Conservation (phyloP, 2,329 filamentous ascomycete species). For the Colletotrichum tabaci region DNA sequence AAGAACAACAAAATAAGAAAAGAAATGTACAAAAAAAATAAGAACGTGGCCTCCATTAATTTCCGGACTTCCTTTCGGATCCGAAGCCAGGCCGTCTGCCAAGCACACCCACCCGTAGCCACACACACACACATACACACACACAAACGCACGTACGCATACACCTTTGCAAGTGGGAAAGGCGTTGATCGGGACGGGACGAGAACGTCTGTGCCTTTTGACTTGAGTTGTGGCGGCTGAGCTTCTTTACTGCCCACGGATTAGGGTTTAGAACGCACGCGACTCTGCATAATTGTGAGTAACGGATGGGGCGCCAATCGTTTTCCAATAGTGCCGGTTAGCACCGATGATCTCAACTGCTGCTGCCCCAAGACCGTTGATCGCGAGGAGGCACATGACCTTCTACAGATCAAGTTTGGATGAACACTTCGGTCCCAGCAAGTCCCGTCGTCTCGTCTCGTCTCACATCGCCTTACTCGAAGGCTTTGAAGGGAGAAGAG, state of each 20-base stretch:
- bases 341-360: constrained; percentile 5
- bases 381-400: background rate
- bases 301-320: constrained; percentile 5
- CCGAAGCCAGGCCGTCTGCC: background rate
- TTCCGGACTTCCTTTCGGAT: constrained; percentile 7
- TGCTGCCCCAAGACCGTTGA: background rate
- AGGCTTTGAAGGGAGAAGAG: no score
- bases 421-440: constrained; percentile 3
- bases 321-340: background rate
- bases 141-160: background rate
- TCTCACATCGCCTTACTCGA: no score
- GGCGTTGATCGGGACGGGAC: constrained; percentile 27
- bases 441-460: background rate
- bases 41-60: background rate
- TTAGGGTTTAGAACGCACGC: background rate
- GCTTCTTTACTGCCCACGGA: background rate
- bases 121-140: background rate
- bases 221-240: background rate
- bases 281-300: background rate
- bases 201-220: constrained; percentile 28
- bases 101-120: background rate
- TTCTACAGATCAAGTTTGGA: constrained; percentile 7
- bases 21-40: background rate
- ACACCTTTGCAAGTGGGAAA: background rate
- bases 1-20: background rate